Percentiles rank a stretch among this genome's conserved stretches.
Evolutionary conservation across 108 stramenopile genomes (phyloP).

Genomic region (Nannochloropsis salina): DNA sequence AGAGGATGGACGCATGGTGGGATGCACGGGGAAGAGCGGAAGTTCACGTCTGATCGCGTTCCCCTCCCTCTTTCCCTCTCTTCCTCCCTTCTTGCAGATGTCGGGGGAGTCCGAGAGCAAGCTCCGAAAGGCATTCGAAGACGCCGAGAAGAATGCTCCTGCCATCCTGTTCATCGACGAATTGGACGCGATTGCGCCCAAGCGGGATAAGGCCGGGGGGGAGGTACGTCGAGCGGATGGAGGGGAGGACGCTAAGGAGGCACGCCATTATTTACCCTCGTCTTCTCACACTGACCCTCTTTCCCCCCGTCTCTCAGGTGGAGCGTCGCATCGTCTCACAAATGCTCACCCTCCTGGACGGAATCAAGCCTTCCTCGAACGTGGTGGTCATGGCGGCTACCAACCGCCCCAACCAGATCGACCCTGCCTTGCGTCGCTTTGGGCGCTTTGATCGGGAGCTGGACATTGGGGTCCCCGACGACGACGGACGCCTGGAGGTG

Average conservation of each 20-base stretch:
- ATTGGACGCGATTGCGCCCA: conserved; percentile 94
- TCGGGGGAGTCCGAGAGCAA: conserved; percentile 95
- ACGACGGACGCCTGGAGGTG: conserved; percentile 90
- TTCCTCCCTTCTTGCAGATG: neutral
- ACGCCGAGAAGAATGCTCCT: conserved; percentile 77
- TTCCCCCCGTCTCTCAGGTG: neutral
- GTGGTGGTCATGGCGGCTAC: conserved; percentile 97
- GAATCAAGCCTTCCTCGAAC: conserved; percentile 77
- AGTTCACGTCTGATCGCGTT: neutral
- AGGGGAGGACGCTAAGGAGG: neutral
- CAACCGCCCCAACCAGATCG: conserved; percentile 93
- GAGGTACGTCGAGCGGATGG: conserved; percentile 18
- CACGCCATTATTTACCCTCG: neutral
- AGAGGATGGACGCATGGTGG: no score
- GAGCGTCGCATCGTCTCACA: conserved; percentile 84
- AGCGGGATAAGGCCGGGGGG: conserved; percentile 82
- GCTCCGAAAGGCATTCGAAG: conserved; percentile 89
- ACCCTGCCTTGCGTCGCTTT: conserved; percentile 49
- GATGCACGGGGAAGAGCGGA: no score
- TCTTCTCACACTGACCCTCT: no score
- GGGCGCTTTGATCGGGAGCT: conserved; percentile 88
- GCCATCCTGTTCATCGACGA: conserved; percentile 98
- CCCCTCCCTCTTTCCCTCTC: neutral
- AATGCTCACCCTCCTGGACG: conserved; percentile 96
- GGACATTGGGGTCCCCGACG: conserved; percentile 96